These are phyloP conservation scores for Pseudomassariella vexata DNA, from an alignment of 2,329 filamentous ascomycete species.

Conservation along the genomic window DNA sequence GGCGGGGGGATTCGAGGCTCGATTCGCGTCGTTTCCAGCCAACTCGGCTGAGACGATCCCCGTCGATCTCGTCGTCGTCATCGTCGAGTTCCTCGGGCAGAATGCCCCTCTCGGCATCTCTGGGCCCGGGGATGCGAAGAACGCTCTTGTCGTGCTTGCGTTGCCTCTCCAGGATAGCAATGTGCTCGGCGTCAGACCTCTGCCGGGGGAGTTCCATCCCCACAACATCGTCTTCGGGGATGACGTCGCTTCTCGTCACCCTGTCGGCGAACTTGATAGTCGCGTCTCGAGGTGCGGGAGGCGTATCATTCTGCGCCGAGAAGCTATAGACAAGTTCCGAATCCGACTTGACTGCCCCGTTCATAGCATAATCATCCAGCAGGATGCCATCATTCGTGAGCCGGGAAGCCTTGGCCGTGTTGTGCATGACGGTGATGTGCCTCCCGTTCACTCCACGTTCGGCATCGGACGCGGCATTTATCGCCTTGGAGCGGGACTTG, in stretches of 20 bases:
- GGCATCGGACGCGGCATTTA: conserved; percentile 37
- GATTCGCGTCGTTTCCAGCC: conserved; percentile 26
- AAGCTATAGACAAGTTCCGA: conserved; percentile 11
- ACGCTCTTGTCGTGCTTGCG: conserved; percentile 67
- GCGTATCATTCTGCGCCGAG: conserved; percentile 8
- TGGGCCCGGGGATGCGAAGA: conserved; percentile 82
- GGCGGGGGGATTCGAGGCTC: conserved; percentile 13
- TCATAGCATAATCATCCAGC: conserved; percentile 33
- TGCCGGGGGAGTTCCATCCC: conserved; percentile 45
- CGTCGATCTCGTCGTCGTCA: conserved; percentile 23
- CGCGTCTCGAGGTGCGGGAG: conserved; percentile 18
- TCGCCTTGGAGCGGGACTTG: conserved; percentile 51
- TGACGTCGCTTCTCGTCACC: conserved; percentile 53
- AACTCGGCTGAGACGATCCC: conserved; percentile 18
- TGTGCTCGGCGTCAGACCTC: conserved; percentile 67
- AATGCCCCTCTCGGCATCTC: conserved; percentile 81
- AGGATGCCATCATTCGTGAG: conserved; percentile 57
- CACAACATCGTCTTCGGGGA: conserved; percentile 32
- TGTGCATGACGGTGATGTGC: conserved; percentile 61
- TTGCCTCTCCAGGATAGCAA: conserved; percentile 82
- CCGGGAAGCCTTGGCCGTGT: conserved; percentile 45
- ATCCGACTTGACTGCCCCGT: conserved; percentile 17
- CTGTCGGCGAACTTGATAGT: conserved; percentile 67
- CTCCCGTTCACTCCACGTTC: conserved; percentile 62
- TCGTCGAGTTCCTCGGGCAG: conserved; percentile 52